These are phyloP conservation scores for Ormosia emarginata DNA, from an alignment of 306 rosid genomes.

Conservation along the genomic window DNA sequence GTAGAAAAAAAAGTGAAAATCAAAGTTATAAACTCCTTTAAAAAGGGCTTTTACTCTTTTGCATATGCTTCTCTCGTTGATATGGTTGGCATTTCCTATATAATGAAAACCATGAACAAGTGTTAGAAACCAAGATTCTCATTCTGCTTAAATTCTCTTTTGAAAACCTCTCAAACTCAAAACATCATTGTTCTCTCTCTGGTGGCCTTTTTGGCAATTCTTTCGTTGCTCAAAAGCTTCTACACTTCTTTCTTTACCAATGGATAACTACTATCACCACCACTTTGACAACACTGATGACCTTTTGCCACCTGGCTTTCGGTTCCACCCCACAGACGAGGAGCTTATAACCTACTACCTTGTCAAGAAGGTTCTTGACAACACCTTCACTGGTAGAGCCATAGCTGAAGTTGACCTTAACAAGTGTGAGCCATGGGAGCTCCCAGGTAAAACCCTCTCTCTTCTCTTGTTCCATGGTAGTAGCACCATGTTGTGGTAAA, in stretches of 20 bases:
- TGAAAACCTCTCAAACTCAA: not conserved
- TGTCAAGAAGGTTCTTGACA: constrained; percentile 80
- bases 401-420: constrained; percentile 95
- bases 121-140: not conserved
- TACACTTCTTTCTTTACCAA: not conserved
- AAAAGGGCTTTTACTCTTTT: constrained; percentile 19
- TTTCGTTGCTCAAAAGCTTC: too few species aligned
- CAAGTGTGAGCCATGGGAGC: constrained; percentile 98
- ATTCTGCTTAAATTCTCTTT: not conserved
- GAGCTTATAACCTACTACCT: constrained; percentile 89
- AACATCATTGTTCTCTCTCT: too few species aligned
- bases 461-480: not conserved
- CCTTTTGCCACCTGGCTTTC: constrained; percentile 86
- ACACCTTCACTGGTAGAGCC: constrained; percentile 72
- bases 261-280: constrained; percentile 27
- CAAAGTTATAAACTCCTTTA: not conserved
- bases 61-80: not conserved
- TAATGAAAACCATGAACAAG: constrained; percentile 1
- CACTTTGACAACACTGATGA: constrained; percentile 22
- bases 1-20: not conserved
- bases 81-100: not conserved
- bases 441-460: constrained; percentile 56
- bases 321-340: constrained; percentile 97
- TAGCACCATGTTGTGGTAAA: too few species aligned
- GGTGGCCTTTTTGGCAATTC: too few species aligned